Conservation (phyloP, 1,284 basidiomycete genomes). For the Cryptococcus maquisensis region DNA sequence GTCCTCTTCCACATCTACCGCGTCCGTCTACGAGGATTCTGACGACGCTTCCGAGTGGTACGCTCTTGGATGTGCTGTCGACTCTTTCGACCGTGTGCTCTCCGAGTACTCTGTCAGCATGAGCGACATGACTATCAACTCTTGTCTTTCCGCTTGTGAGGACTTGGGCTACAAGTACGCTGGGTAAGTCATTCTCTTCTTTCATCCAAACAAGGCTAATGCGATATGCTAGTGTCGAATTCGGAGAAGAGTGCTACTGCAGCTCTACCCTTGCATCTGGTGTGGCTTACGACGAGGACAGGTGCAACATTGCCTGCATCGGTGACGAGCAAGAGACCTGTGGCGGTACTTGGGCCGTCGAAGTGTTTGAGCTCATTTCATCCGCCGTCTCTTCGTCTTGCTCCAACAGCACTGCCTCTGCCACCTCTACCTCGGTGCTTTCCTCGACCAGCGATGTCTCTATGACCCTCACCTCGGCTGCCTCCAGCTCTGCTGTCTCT, state of each 20-base stretch:
- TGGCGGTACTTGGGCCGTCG: conserved; percentile 36
- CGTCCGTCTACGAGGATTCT: conserved; percentile 14
- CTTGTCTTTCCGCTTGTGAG: conserved; percentile 39
- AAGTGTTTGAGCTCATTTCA: conserved; percentile 34
- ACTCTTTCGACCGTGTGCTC: conserved; percentile 24
- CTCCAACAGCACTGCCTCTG: conserved; percentile 8
- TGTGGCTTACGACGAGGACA: conserved; percentile 18
- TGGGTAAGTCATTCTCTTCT: conserved; percentile 14
- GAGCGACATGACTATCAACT: conserved; percentile 34
- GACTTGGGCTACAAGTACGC: conserved; percentile 40
- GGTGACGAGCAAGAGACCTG: conserved; percentile 39
- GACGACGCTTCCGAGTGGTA: conserved; percentile 36
- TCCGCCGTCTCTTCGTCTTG: conserved; percentile 4
- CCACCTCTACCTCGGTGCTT: conserved; percentile 3
- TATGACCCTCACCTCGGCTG: conserved; percentile 1
- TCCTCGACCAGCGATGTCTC: background rate
- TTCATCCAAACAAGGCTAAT: background rate
- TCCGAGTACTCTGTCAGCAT: conserved; percentile 8
- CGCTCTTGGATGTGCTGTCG: conserved; percentile 39
- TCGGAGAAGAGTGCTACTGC: conserved; percentile 44
- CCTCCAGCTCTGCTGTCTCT: background rate
- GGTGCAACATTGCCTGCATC: conserved; percentile 36
- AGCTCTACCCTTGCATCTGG: conserved; percentile 19
- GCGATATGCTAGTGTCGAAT: conserved; percentile 27
- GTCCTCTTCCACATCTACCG: conserved; percentile 3